These are phyloP conservation scores for Hyphopichia pseudoburtonii DNA, from an alignment of 1,139 yeast genomes.

Conservation along the genomic window DNA sequence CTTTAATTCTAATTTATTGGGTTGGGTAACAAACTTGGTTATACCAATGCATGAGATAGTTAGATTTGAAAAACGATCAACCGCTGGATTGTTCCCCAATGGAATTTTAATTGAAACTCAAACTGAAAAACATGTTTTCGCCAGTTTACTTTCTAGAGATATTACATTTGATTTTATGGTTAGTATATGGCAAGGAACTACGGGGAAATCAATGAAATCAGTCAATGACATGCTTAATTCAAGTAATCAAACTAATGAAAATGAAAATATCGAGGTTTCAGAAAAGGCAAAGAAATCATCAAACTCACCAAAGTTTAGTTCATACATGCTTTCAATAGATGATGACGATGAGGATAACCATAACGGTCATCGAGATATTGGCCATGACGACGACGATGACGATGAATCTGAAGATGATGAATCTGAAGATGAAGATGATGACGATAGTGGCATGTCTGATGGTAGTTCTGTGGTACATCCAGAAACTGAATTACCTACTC, in stretches of 20 bases:
- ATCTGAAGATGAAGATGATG: slow-evolving; percentile 11
- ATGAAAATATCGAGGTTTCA: slow-evolving; percentile 8
- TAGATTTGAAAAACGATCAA: slow-evolving; percentile 72
- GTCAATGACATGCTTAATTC: slow-evolving; percentile 9
- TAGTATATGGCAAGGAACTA: slow-evolving; percentile 50
- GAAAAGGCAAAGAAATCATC: slow-evolving; percentile 6
- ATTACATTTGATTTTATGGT: slow-evolving; percentile 68
- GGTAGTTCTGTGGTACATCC: slow-evolving; percentile 5
- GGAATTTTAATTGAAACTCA: slow-evolving; percentile 77
- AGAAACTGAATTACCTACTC: background rate
- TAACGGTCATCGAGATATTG: slow-evolving; percentile 12
- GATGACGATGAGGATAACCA: slow-evolving; percentile 22
- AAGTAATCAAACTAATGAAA: slow-evolving; percentile 6
- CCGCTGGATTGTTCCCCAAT: slow-evolving; percentile 90
- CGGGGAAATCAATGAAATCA: slow-evolving; percentile 21
- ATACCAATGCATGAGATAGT: slow-evolving; percentile 72
- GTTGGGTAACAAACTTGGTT: slow-evolving; percentile 85
- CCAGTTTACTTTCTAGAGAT: slow-evolving; percentile 85
- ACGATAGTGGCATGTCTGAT: slow-evolving; percentile 9
- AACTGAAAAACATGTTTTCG: slow-evolving; percentile 72
- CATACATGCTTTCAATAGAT: slow-evolving; percentile 37
- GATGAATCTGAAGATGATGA: slow-evolving; percentile 12
- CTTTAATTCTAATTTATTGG: slow-evolving; percentile 87
- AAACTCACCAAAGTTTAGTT: slow-evolving; percentile 18
- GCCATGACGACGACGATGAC: slow-evolving; percentile 16